Percentiles rank a stretch among this genome's conserved stretches.
phyloP scores from a whole-genome alignment of 176 grass and related monocot species.

The Avena insularis region DNA sequence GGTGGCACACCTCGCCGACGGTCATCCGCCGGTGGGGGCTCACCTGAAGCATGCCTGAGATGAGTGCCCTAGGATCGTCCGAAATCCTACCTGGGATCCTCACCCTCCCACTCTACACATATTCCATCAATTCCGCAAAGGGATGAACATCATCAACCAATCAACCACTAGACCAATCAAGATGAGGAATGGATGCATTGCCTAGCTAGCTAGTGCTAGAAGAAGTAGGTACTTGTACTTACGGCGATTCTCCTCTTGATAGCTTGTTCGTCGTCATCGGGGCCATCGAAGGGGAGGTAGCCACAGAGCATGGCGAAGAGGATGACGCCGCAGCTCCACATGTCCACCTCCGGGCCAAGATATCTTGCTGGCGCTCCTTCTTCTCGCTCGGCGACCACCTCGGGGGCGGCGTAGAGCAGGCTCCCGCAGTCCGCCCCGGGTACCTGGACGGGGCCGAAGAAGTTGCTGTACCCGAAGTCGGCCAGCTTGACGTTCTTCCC shows the following conservation, averaged over 20 bases:
- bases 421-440: conserved; percentile 61
- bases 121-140: background rate
- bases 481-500: conserved; percentile 58
- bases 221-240: background rate
- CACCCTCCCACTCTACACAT: conserved; percentile 48
- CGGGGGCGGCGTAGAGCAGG: conserved; percentile 65
- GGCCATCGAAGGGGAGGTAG: conserved; percentile 67
- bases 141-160: background rate
- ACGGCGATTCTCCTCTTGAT: conserved; percentile 56
- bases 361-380: background rate
- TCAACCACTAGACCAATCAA: background rate
- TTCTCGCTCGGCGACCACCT: conserved; percentile 6
- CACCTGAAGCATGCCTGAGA: conserved; percentile 63
- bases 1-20: conserved; percentile 58
- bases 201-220: no score
- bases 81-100: conserved; percentile 53
- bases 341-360: conserved; percentile 67
- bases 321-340: conserved; percentile 78
- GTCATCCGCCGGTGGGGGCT: conserved; percentile 50
- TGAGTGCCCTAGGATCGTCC: conserved; percentile 51
- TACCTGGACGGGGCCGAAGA: conserved; percentile 48
- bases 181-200: no score
- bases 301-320: conserved; percentile 81
- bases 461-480: conserved; percentile 76
- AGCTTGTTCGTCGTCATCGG: conserved; percentile 31